phyloP scores from a whole-genome alignment of 2,329 filamentous ascomycete species.

The Intubia oerlemansii region DNA sequence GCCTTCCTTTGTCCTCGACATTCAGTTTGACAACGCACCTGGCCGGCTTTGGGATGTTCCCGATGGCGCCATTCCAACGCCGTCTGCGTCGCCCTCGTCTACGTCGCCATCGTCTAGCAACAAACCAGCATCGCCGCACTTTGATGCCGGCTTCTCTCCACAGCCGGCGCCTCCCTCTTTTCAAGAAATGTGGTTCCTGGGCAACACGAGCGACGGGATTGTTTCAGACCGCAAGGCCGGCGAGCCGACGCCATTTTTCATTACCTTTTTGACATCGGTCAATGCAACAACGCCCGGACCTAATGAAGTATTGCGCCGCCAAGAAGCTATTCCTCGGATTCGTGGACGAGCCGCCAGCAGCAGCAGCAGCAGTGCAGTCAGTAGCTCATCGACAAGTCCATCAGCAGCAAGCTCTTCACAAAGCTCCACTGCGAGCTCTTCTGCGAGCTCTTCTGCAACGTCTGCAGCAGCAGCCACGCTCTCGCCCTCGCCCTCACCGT shows the following conservation, averaged over 20 bases:
- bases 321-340: no score
- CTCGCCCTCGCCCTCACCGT: background rate
- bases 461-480: background rate
- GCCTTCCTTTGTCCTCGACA: constrained; percentile 63
- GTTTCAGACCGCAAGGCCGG: constrained; percentile 48
- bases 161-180: constrained; percentile 35
- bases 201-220: constrained; percentile 65
- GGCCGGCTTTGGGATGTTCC: constrained; percentile 26
- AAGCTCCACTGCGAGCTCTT: no score
- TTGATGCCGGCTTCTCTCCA: constrained; percentile 20
- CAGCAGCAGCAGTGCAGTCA: no score
- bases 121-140: constrained; percentile 4
- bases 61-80: constrained; percentile 13
- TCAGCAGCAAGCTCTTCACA: no score
- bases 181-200: constrained; percentile 59
- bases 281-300: constrained; percentile 13
- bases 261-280: constrained; percentile 41
- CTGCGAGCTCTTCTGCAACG: background rate
- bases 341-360: no score
- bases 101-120: no score
- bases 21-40: constrained; percentile 46
- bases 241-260: constrained; percentile 75
- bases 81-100: background rate
- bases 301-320: constrained; percentile 10
- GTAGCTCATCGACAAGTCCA: no score